Conservation (phyloP, 2,329 filamentous ascomycete genomes). For the Cladobotryum mycophilum region DNA sequence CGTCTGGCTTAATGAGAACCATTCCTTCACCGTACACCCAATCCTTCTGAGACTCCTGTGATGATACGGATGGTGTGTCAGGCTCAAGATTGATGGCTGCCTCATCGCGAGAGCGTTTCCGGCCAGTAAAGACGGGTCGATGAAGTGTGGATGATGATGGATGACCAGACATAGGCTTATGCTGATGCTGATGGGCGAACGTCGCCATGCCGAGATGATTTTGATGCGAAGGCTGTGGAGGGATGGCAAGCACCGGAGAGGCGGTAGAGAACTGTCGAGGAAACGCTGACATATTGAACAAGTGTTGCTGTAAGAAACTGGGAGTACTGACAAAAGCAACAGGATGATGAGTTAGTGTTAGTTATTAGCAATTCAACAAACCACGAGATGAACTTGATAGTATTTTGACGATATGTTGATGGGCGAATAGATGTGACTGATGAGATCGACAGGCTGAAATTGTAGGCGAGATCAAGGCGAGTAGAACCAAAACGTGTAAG, state of each 20-base stretch:
- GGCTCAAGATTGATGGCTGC: constrained; percentile 61
- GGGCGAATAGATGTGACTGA: neutral
- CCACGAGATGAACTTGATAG: neutral
- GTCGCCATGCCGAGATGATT: constrained; percentile 24
- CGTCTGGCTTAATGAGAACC: constrained; percentile 61
- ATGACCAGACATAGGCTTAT: constrained; percentile 19
- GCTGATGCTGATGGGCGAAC: constrained; percentile 21
- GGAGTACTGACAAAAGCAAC: neutral
- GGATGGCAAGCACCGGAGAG: constrained; percentile 39
- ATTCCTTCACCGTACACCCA: constrained; percentile 68
- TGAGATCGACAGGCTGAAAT: neutral
- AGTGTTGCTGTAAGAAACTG: neutral
- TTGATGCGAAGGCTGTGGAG: constrained; percentile 29
- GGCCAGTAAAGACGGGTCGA: constrained; percentile 38
- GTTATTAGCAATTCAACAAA: neutral
- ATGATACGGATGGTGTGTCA: constrained; percentile 39
- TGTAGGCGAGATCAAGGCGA: neutral
- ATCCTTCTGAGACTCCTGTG: constrained; percentile 52
- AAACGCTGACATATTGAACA: neutral
- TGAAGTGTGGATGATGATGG: constrained; percentile 16
- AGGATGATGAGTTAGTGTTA: neutral
- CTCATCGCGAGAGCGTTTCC: constrained; percentile 73
- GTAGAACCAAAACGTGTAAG: no score
- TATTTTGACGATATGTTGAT: neutral
- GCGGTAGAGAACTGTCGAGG: constrained; percentile 19